Evolutionary conservation across 106 monocot species (phyloP).

Genomic region (Vanilla planifolia): DNA sequence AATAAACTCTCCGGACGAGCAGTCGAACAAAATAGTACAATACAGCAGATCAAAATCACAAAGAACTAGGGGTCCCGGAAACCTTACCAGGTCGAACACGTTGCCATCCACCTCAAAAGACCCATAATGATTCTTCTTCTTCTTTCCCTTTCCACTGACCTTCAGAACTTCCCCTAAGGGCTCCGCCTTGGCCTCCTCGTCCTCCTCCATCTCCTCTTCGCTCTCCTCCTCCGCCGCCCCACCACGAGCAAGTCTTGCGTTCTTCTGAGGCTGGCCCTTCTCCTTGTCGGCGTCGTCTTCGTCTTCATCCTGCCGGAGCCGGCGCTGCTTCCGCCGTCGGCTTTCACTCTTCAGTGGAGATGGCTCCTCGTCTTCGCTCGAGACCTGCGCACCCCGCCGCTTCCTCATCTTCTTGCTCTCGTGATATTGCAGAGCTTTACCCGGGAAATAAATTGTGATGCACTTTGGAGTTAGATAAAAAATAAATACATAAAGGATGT

Average conservation of each 20-base stretch:
- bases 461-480: too few species aligned
- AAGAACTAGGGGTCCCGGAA: not conserved
- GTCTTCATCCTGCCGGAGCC: conserved; percentile 9
- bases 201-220: conserved; percentile 33
- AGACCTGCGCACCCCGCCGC: conserved; percentile 29
- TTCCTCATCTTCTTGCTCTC: conserved; percentile 14
- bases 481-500: too few species aligned
- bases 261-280: conserved; percentile 13
- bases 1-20: not conserved
- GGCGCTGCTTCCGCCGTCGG: conserved; percentile 7
- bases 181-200: conserved; percentile 35
- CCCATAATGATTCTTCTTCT: conserved; percentile 60
- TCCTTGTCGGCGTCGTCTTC: conserved; percentile 12
- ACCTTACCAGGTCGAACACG: conserved; percentile 58
- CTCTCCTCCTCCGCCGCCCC: conserved; percentile 25
- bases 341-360: not conserved
- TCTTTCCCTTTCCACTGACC: conserved; percentile 71
- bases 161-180: conserved; percentile 52
- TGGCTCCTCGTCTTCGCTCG: conserved; percentile 30
- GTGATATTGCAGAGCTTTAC: not conserved
- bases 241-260: not conserved
- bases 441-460: not conserved
- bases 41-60: not conserved
- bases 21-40: not conserved
- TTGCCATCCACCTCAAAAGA: conserved; percentile 86